Conservation (phyloP, 352 stramenopile genomes). For the Phytophthora uliginosa region DNA sequence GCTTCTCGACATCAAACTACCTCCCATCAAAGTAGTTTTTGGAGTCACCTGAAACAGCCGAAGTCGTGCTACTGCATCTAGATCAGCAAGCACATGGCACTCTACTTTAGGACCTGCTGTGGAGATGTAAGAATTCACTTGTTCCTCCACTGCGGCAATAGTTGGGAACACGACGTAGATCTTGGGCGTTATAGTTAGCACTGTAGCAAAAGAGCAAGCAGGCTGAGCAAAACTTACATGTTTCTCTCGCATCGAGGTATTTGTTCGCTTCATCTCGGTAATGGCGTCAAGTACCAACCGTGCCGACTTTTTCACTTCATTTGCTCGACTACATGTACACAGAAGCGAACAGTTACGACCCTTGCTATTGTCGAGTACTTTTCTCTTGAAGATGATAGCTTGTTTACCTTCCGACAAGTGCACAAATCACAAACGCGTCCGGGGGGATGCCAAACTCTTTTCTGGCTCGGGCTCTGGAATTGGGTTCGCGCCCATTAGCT, state of each 20-base stretch:
- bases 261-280: conserved; percentile 36
- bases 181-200: conserved; percentile 21
- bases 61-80: conserved; percentile 28
- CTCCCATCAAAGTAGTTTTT: too few relatives aligned
- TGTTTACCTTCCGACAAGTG: conserved; percentile 70
- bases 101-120: neutral
- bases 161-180: conserved; percentile 76
- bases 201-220: neutral
- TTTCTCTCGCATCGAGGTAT: neutral
- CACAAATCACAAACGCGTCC: conserved; percentile 66
- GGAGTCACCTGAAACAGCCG: conserved; percentile 45
- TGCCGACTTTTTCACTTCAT: conserved; percentile 65
- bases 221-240: conserved; percentile 15
- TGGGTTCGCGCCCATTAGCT: conserved; percentile 13
- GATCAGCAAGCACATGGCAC: conserved; percentile 33
- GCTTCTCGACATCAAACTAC: neutral
- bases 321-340: conserved; percentile 47
- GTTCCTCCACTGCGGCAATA: conserved; percentile 44
- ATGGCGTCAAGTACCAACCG: conserved; percentile 55
- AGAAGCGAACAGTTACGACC: conserved; percentile 3
- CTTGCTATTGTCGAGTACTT: neutral
- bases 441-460: conserved; percentile 33
- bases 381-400: neutral
- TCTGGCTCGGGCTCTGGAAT: conserved; percentile 10
- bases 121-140: conserved; percentile 33